Percentiles rank a stretch among this genome's conserved stretches.
These are phyloP conservation scores for Torulaspora gathmanii DNA, from an alignment of 805 yeast species.

Conservation along the genomic window DNA sequence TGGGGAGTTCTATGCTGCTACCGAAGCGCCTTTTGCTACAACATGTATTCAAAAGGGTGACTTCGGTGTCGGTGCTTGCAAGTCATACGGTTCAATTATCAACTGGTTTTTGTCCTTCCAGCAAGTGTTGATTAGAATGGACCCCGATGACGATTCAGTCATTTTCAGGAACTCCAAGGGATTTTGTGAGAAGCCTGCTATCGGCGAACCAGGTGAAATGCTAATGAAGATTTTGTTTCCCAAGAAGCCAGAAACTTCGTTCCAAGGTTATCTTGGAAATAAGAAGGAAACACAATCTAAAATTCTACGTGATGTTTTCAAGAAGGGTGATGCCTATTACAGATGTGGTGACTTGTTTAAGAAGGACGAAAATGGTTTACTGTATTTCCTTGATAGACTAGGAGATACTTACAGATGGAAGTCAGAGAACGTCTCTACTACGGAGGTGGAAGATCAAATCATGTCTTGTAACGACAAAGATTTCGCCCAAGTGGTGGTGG, in stretches of 20 bases:
- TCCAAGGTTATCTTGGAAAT: slow-evolving; percentile 87
- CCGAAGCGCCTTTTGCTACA: slow-evolving; percentile 87
- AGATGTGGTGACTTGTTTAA: slow-evolving; percentile 81
- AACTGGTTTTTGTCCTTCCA: slow-evolving; percentile 47
- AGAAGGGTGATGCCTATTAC: slow-evolving; percentile 86
- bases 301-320: slow-evolving; percentile 66
- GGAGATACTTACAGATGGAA: slow-evolving; percentile 98
- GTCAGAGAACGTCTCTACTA: slow-evolving; percentile 89
- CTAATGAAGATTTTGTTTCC: slow-evolving; percentile 67
- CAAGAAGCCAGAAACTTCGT: slow-evolving; percentile 61
- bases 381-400: slow-evolving; percentile 83
- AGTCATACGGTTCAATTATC: slow-evolving; percentile 65
- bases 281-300: slow-evolving; percentile 74
- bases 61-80: slow-evolving; percentile 82
- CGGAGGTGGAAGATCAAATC: slow-evolving; percentile 82
- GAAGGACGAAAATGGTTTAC: slow-evolving; percentile 59
- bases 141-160: slow-evolving; percentile 69
- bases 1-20: slow-evolving; percentile 91
- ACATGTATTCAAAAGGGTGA: slow-evolving; percentile 75
- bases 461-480: slow-evolving; percentile 33
- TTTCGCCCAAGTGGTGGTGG: slow-evolving; percentile 71
- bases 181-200: slow-evolving; percentile 48
- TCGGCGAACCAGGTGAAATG: slow-evolving; percentile 80
- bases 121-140: slow-evolving; percentile 66
- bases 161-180: slow-evolving; percentile 70